These are phyloP conservation scores for Fagopyrum esculentum DNA, from an alignment of 148 eudicot species.

Conservation along the genomic window DNA sequence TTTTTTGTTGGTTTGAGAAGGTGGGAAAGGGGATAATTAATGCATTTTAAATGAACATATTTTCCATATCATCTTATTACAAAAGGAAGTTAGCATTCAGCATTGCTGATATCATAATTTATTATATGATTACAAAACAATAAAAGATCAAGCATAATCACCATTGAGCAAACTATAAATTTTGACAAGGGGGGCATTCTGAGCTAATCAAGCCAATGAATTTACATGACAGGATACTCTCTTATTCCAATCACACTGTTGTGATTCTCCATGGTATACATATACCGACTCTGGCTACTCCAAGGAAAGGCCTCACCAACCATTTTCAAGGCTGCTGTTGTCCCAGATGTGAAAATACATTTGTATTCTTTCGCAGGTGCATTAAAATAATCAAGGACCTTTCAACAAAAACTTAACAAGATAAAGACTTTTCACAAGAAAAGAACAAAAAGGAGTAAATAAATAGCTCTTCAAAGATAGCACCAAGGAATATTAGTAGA, in stretches of 20 bases:
- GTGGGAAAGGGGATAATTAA: background rate
- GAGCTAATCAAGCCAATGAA: background rate
- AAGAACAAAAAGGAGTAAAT: background rate
- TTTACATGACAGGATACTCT: slow-evolving; percentile 65
- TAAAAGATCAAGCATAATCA: background rate
- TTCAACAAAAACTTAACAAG: slow-evolving; percentile 6
- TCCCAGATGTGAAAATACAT: slow-evolving; percentile 94
- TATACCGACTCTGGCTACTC: slow-evolving; percentile 72
- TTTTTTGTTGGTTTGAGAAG: background rate
- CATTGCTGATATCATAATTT: background rate
- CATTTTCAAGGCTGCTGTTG: slow-evolving; percentile 85
- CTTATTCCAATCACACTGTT: slow-evolving; percentile 93
- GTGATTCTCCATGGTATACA: slow-evolving; percentile 96
- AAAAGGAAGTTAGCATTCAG: background rate
- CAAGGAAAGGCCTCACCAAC: slow-evolving; percentile 97
- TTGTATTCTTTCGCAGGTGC: slow-evolving; percentile 83
- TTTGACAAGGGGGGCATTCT: slow-evolving; percentile 1
- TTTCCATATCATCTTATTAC: background rate
- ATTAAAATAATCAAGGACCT: slow-evolving; percentile 87
- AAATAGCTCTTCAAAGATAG: background rate
- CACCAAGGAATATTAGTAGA: background rate
- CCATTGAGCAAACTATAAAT: background rate
- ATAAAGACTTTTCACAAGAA: background rate
- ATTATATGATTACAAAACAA: background rate
- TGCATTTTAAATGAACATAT: background rate